Evolutionary conservation across 2,329 filamentous ascomycete genomes (phyloP).

Genomic region (Ophiognomonia clavigignenti-juglandacearum): DNA sequence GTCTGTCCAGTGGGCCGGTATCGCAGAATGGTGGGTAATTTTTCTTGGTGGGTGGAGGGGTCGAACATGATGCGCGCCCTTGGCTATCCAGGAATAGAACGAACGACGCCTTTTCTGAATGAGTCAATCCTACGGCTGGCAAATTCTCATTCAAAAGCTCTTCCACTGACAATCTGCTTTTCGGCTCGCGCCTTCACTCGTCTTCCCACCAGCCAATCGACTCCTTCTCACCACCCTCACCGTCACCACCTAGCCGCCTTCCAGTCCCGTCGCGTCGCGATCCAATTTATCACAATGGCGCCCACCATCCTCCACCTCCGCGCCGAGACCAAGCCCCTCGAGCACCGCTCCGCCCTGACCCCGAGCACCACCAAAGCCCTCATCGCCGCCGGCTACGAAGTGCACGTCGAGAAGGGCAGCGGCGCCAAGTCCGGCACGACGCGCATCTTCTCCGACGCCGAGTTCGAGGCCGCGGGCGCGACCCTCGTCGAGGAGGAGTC

Average conservation of each 20-base stretch:
- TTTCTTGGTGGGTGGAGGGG: too few species aligned
- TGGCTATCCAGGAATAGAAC: too few species aligned
- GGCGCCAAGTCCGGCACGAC: slow-evolving; percentile 40
- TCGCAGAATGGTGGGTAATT: too few species aligned
- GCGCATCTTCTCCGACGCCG: slow-evolving; percentile 59
- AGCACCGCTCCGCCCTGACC: slow-evolving; percentile 48
- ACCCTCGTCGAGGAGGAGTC: slow-evolving; percentile 60
- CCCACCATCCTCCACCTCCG: slow-evolving; percentile 46
- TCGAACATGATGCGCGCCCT: neutral
- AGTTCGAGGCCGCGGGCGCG: slow-evolving; percentile 60
- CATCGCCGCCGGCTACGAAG: slow-evolving; percentile 63
- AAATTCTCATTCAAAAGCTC: neutral
- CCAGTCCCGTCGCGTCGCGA: neutral
- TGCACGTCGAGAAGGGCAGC: slow-evolving; percentile 56
- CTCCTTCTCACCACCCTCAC: neutral
- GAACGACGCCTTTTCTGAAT: neutral
- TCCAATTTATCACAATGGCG: slow-evolving; percentile 21
- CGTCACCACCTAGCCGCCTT: neutral
- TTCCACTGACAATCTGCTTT: neutral
- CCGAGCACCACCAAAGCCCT: slow-evolving; percentile 43
- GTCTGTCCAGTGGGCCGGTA: too few species aligned
- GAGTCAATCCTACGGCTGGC: slow-evolving; percentile 4
- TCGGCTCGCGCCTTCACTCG: neutral
- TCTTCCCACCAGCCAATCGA: slow-evolving; percentile 4
- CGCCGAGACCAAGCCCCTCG: slow-evolving; percentile 54